A percentile compares a stretch with the other conserved stretches of the same genome.
Conservation (phyloP, 805 yeast species). For the Ogataea zsoltii region DNA sequence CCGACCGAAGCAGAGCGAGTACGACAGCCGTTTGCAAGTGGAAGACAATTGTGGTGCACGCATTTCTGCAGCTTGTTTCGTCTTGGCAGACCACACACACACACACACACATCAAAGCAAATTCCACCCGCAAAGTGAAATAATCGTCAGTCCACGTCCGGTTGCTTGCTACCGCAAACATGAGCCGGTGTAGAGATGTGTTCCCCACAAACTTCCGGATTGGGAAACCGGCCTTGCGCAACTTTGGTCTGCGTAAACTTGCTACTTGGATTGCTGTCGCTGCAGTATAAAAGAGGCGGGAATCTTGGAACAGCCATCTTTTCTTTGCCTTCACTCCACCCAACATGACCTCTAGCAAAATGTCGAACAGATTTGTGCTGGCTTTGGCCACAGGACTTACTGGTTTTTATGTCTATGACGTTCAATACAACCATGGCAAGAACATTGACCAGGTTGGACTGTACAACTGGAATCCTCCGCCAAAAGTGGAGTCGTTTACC, state of each 20-base stretch:
- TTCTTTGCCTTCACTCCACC: background rate
- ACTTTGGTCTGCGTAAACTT: background rate
- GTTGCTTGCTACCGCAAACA: no score
- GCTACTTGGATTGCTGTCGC: background rate
- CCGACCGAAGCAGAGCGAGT: no score
- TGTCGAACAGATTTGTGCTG: slow-evolving; percentile 22
- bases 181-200: background rate
- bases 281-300: background rate
- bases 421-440: slow-evolving; percentile 28
- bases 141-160: no score
- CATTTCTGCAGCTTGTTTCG: no score
- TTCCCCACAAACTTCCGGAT: background rate
- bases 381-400: slow-evolving; percentile 30
- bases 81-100: no score
- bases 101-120: no score
- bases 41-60: no score
- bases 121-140: no score
- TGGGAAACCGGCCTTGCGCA: background rate
- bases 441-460: slow-evolving; percentile 27
- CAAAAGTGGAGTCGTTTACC: slow-evolving; percentile 17
- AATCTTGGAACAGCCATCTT: background rate
- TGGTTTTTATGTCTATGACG: slow-evolving; percentile 31
- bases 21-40: no score
- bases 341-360: slow-evolving; percentile 15
- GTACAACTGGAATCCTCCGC: slow-evolving; percentile 31